Percentiles rank a stretch among this genome's conserved stretches.
Conservation (phyloP, 768 basidiomycete genomes). For the Cystoderma amianthinum region DNA sequence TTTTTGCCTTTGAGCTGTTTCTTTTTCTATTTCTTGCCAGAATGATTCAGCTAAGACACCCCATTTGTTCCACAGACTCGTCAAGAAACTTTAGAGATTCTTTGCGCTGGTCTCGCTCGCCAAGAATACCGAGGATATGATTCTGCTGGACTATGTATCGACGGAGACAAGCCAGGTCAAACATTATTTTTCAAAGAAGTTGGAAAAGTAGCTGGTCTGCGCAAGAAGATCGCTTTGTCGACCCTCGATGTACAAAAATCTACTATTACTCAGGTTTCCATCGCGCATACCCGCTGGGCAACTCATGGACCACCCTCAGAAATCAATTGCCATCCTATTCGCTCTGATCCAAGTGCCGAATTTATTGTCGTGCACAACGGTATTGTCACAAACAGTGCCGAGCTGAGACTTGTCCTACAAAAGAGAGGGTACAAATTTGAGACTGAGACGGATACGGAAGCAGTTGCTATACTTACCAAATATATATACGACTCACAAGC, state of each 20-base stretch:
- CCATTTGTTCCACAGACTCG: constrained; percentile 70
- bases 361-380: constrained; percentile 98
- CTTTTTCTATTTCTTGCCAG: background rate
- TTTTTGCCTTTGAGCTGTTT: background rate
- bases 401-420: constrained; percentile 87
- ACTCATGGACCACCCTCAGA: constrained; percentile 90
- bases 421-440: constrained; percentile 94
- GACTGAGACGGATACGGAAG: constrained; percentile 97
- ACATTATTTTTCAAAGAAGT: constrained; percentile 94
- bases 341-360: constrained; percentile 71
- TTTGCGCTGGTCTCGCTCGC: constrained; percentile 85
- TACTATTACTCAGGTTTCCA: constrained; percentile 84
- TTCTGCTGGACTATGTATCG: constrained; percentile 85
- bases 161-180: constrained; percentile 79
- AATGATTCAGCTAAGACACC: no score
- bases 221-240: constrained; percentile 79
- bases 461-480: constrained; percentile 92
- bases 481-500: constrained; percentile 94
- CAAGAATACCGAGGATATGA: constrained; percentile 99
- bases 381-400: constrained; percentile 91
- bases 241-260: constrained; percentile 68
- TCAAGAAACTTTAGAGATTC: constrained; percentile 84
- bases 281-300: constrained; percentile 99
- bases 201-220: constrained; percentile 91
- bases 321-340: constrained; percentile 92